Base-by-base conservation (phyloP, 352 stramenopile genomes). In the Pythium oligandrum region DNA sequence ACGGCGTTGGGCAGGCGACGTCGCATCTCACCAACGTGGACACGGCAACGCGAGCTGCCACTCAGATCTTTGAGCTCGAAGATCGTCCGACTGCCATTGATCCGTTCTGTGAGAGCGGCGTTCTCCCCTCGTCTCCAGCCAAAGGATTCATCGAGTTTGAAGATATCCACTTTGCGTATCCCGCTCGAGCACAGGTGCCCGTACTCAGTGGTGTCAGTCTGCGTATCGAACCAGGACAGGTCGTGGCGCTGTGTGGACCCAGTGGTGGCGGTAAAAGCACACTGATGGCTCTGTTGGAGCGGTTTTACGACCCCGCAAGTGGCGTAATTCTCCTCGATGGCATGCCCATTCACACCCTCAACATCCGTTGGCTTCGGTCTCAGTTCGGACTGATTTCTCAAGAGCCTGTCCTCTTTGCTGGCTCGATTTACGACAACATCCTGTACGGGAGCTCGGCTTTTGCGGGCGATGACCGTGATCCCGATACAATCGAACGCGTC, bases 141-240 rank as follows among this genome's bases (percentile, higher is more conserved):
- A 40, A 58, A 12, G 75, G 72, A 0, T 32, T 42, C 0, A 64
- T 96, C 32, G 52, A 78, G 37, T 93, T 95, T 56, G 51, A 63
- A n/a, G 58, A 83, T 48, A 76, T 95, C 35, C 54, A 57, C 30
- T 96, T 96, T 64, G 56, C 72, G 4, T 96, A 96, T 60, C 83
- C 87, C 8, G 71, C 63, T 0, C 75, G 86, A 4, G 78, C 75
- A 0, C 57, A 87, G 2, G 61, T 78, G 3, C 66, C 58, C 2
- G 81, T 98, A 34, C 78, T 98, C 12, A 74, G 80, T 17, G 64
- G 75, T 30, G 75, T 97, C 48, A 88, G 78, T 48, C 62, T 98
- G 2, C 73, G 70, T 0, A 79, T 95, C 33, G 75, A 87, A 34
- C 51, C 78, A 17, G 83, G 83, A 0, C 66, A 86, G 38, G 81